Evolutionary conservation across 208 protist species (phyloP), one percentile per base, ranked within the genome.

Genomic region (Leishmania arabica): DNA sequence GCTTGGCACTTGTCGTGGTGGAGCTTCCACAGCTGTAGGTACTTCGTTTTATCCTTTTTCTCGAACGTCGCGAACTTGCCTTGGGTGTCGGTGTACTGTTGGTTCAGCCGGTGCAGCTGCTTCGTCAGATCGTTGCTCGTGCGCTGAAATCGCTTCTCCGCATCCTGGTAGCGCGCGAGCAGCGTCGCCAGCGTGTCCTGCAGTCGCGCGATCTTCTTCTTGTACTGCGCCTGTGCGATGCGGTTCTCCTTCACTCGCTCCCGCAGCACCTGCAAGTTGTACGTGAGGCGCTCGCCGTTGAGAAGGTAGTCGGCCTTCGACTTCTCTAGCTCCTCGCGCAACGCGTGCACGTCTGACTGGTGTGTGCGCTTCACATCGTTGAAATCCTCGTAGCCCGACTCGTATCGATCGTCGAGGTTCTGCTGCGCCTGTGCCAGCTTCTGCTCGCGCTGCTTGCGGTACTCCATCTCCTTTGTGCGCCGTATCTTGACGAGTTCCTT

Each of bases 81-180:
- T 86, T 99, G 96, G n/a, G 99, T 87, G 82, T 99, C 98, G 84
- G 98, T 97, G 90, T 98, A 99, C 88, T 99, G 97, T 72, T 89
- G 91, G 15, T 95, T 97, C 27, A 98, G 93, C 79, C 98, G 93
- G 78, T 95, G 91, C 74, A 99, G 97, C 82, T 99, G 94, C 60
- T 98, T 88, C 4, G 97, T 99, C 24, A 99, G 93, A 51, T 99
- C 92, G 80, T 98, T 96, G 90, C 99, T 99, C 54, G 94, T 87
- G 68, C 91, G 85, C 81, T 98, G 93, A 82, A 93, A 99, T 21
- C 89, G 84, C 80, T 94, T 96, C 68, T 99, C 97, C 37, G 96
- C 92, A 69, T 98, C 93, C 53, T 90, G 87, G 81, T 99, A 98
- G 72, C 98, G 97, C 9, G 93, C 87, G 58, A 97, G 95, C 60